Conservation (phyloP, 2,329 filamentous ascomycete genomes). For the Coleophoma crateriformis region DNA sequence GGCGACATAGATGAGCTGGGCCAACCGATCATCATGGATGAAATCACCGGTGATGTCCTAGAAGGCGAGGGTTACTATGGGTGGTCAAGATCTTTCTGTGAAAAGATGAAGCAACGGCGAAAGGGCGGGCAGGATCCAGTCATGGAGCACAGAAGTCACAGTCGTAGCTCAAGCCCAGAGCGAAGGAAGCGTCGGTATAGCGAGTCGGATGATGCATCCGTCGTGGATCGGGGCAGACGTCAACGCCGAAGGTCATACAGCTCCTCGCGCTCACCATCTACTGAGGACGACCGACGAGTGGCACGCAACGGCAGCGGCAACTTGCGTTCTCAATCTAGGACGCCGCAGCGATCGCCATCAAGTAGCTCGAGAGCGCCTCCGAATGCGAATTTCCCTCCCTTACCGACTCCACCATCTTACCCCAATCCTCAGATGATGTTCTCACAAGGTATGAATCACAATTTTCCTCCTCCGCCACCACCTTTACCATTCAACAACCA, state of each 20-base stretch:
- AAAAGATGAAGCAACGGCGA: conserved; percentile 65
- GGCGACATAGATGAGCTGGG: conserved; percentile 71
- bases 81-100: conserved; percentile 76
- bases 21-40: conserved; percentile 59
- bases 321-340: conserved; percentile 13
- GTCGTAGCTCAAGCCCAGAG: conserved; percentile 19
- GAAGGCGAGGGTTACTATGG: conserved; percentile 78
- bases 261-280: conserved; percentile 22
- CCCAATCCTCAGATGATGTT: conserved; percentile 2
- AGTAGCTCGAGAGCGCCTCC: neutral
- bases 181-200: conserved; percentile 22
- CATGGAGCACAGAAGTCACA: conserved; percentile 6
- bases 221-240: conserved; percentile 10
- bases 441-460: neutral
- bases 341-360: neutral
- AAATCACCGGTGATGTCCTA: conserved; percentile 55
- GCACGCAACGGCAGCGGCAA: neutral
- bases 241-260: conserved; percentile 22
- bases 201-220: conserved; percentile 17
- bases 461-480: conserved; percentile 3
- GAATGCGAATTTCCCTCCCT: neutral
- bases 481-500: conserved; percentile 13
- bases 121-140: conserved; percentile 15
- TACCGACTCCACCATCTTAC: conserved; percentile 5
- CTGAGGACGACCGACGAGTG: conserved; percentile 7